phyloP scores from a whole-genome alignment of 2,329 filamentous ascomycete species.

The Thelonectria discophora region DNA sequence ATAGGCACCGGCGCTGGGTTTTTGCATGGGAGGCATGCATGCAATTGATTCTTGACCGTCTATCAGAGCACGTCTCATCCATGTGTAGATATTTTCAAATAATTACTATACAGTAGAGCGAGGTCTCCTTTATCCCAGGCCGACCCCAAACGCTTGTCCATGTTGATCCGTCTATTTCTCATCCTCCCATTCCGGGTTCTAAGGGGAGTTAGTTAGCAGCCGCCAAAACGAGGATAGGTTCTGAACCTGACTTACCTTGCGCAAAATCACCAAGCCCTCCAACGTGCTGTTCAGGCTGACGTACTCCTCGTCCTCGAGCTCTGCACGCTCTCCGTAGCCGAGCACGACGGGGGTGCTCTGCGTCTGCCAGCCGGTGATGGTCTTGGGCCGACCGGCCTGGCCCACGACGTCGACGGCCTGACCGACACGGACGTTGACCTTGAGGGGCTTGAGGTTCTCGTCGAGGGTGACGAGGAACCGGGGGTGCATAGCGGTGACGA shows the following conservation, averaged over 20 bases:
- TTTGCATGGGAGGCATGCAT: constrained; percentile 8
- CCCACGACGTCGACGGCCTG: constrained; percentile 98
- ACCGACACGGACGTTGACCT: constrained; percentile 95
- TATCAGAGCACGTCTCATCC: constrained; percentile 39
- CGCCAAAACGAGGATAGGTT: not conserved
- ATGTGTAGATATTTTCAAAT: constrained; percentile 39
- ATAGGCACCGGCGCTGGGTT: not conserved
- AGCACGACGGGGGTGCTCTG: constrained; percentile 98
- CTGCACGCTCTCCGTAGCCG: constrained; percentile 93
- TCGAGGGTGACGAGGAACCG: constrained; percentile 96
- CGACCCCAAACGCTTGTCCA: constrained; percentile 31
- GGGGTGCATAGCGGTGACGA: constrained; percentile 96
- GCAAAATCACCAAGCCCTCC: constrained; percentile 93
- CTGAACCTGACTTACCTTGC: constrained; percentile 75
- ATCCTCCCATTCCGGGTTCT: constrained; percentile 54
- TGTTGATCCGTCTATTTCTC: constrained; percentile 46
- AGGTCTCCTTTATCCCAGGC: constrained; percentile 31
- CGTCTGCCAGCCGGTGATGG: constrained; percentile 99
- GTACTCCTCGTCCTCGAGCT: constrained; percentile 98
- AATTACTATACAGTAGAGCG: constrained; percentile 49
- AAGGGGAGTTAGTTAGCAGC: constrained; percentile 27
- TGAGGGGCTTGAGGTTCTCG: constrained; percentile 91
- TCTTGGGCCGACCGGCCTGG: constrained; percentile 96
- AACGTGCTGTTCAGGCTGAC: constrained; percentile 89
- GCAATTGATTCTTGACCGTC: constrained; percentile 38